A percentile compares a stretch with the other conserved stretches of the same genome.
These are phyloP conservation scores for Aegle marmelos DNA, from an alignment of 345 rosid genomes.

Conservation along the genomic window DNA sequence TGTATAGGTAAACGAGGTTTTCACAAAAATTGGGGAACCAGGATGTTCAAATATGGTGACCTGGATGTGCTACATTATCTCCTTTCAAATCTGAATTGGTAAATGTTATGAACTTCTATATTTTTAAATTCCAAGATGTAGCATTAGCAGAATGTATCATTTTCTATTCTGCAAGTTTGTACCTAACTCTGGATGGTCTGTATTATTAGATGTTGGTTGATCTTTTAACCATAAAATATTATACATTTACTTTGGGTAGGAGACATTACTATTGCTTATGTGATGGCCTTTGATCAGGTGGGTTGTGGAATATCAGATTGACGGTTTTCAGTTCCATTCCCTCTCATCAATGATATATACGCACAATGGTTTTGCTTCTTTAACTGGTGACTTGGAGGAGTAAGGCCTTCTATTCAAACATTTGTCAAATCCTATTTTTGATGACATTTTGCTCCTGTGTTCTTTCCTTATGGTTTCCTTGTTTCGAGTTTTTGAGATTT, in stretches of 20 bases:
- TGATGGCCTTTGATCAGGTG: constrained; percentile 66
- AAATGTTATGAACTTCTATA: constrained; percentile 24
- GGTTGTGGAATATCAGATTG: constrained; percentile 82
- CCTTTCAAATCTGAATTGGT: constrained; percentile 94
- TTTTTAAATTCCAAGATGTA: constrained; percentile 5
- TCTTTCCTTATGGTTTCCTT: not conserved
- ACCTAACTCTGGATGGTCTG: not conserved
- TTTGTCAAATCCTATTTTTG: not conserved
- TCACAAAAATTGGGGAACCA: constrained; percentile 96
- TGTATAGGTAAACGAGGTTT: constrained; percentile 86
- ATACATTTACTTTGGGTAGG: constrained; percentile 3
- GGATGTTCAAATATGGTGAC: constrained; percentile 94
- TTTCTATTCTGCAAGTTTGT: not conserved
- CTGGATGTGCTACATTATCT: constrained; percentile 88
- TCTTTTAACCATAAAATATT: not conserved
- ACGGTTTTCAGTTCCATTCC: constrained; percentile 96
- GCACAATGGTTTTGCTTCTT: constrained; percentile 92
- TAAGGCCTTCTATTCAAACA: constrained; percentile 41
- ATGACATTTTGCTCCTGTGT: not conserved
- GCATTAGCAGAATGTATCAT: not conserved
- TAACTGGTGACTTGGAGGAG: constrained; percentile 81
- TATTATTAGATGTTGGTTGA: not conserved
- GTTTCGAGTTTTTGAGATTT: not conserved
- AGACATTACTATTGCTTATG: constrained; percentile 23
- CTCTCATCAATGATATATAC: constrained; percentile 91